phyloP scores from a whole-genome alignment of 306 rosid species.

The Astragalus glycyphyllos region DNA sequence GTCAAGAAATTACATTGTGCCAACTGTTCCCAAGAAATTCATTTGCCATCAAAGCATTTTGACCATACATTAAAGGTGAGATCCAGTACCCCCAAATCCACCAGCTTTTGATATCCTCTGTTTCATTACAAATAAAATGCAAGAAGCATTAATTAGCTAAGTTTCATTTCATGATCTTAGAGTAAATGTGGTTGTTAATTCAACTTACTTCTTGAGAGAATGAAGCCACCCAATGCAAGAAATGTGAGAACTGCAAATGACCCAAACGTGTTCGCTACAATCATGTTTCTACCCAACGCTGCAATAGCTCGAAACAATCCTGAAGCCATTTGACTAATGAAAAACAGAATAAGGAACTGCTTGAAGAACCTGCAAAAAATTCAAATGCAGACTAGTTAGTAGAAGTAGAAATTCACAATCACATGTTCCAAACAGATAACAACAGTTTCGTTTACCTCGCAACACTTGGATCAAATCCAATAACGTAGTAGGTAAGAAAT shows the following conservation, averaged over 20 bases:
- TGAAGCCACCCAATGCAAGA: slow-evolving; percentile 51
- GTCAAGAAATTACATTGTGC: slow-evolving; percentile 46
- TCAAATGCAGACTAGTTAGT: background rate
- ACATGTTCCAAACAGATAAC: background rate
- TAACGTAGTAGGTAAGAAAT: slow-evolving; percentile 52
- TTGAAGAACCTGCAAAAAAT: slow-evolving; percentile 46
- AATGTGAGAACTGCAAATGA: slow-evolving; percentile 44
- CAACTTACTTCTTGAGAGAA: slow-evolving; percentile 48
- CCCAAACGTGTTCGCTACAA: slow-evolving; percentile 52
- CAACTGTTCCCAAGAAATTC: slow-evolving; percentile 56
- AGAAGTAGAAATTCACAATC: background rate
- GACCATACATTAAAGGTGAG: slow-evolving; percentile 61
- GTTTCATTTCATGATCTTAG: background rate
- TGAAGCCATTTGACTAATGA: slow-evolving; percentile 51
- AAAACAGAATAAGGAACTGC: slow-evolving; percentile 47
- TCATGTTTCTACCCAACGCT: slow-evolving; percentile 49
- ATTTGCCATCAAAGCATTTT: slow-evolving; percentile 50
- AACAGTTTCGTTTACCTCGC: slow-evolving; percentile 42
- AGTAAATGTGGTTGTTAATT: background rate
- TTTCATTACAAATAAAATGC: slow-evolving; percentile 25
- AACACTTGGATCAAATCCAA: slow-evolving; percentile 56
- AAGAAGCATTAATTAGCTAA: slow-evolving; percentile 16
- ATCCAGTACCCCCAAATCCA: slow-evolving; percentile 62
- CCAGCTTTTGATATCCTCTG: slow-evolving; percentile 54
- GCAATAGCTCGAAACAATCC: slow-evolving; percentile 51